Evolutionary conservation across 495 filamentous ascomycete species (phyloP).

Genomic region (Peziza echinospora): DNA sequence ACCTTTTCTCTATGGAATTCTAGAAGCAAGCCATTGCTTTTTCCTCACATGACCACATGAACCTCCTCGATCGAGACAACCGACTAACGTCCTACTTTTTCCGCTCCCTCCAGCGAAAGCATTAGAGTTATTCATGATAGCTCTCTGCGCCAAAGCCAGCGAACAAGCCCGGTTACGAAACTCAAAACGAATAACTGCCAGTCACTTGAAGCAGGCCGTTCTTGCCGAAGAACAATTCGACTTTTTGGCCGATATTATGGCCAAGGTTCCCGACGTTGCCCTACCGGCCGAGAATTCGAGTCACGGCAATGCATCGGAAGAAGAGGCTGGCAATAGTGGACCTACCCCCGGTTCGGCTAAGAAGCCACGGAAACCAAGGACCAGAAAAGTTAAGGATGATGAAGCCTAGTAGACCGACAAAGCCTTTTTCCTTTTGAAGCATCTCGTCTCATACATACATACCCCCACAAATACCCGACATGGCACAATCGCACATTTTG

Average conservation of each 20-base stretch:
- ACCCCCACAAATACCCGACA: no score
- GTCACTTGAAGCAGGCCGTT: slow-evolving; percentile 78
- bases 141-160: slow-evolving; percentile 67
- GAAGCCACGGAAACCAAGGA: slow-evolving; percentile 14
- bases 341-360: not conserved
- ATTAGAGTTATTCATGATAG: slow-evolving; percentile 92
- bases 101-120: slow-evolving; percentile 40
- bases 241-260: slow-evolving; percentile 77
- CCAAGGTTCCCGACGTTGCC: slow-evolving; percentile 58
- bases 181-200: slow-evolving; percentile 72
- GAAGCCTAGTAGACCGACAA: slow-evolving; percentile 10
- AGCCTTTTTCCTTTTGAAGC: no score
- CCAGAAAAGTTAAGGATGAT: slow-evolving; percentile 12
- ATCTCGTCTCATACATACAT: no score
- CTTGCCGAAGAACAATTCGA: slow-evolving; percentile 73
- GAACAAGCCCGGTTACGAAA: slow-evolving; percentile 57
- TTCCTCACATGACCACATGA: slow-evolving; percentile 1
- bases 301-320: not conserved
- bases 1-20: not conserved
- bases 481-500: no score
- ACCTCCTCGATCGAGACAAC: not conserved
- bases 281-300: slow-evolving; percentile 3
- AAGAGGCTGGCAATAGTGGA: not conserved
- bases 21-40: not conserved
- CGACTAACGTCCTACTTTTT: slow-evolving; percentile 5